phyloP scores from a whole-genome alignment of 2,329 filamentous ascomycete genomes.

The Fusarium sp. region DNA sequence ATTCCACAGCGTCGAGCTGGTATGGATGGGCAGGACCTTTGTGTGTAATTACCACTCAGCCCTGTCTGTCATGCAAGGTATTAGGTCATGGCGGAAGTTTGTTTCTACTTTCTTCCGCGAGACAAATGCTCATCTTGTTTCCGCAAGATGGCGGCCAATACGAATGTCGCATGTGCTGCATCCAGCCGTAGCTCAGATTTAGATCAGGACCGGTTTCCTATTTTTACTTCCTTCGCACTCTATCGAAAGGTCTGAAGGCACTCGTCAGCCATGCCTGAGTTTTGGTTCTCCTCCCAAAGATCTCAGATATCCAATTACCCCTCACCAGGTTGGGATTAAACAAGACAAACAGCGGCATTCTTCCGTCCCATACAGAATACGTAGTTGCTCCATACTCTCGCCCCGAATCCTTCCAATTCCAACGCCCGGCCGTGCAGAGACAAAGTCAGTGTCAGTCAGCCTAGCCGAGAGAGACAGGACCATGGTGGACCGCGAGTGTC shows the following conservation, averaged over 20 bases:
- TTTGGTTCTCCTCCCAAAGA: background rate
- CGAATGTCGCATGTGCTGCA: background rate
- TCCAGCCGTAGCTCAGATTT: constrained; percentile 4
- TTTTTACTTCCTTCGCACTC: background rate
- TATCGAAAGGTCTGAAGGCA: constrained; percentile 2
- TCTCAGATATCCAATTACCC: background rate
- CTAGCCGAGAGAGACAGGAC: constrained; percentile 27
- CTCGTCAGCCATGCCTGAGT: constrained; percentile 9
- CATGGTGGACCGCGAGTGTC: constrained; percentile 24
- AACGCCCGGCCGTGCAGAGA: constrained; percentile 30
- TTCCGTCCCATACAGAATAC: constrained; percentile 7
- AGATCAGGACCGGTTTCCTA: background rate
- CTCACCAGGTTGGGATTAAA: background rate
- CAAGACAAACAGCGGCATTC: constrained; percentile 10
- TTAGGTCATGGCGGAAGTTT: constrained; percentile 27
- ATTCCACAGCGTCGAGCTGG: constrained; percentile 35
- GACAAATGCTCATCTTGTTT: constrained; percentile 21
- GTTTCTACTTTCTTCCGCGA: constrained; percentile 16
- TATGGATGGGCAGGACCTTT: constrained; percentile 21
- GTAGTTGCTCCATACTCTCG: constrained; percentile 1
- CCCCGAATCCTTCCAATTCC: constrained; percentile 37
- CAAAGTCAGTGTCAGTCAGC: constrained; percentile 26
- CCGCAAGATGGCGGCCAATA: background rate
- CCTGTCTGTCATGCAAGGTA: constrained; percentile 26
- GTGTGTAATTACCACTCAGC: constrained; percentile 28